Evolutionary conservation across 78 protist genomes (phyloP).

Genomic region (Emiliania huxleyi): DNA sequence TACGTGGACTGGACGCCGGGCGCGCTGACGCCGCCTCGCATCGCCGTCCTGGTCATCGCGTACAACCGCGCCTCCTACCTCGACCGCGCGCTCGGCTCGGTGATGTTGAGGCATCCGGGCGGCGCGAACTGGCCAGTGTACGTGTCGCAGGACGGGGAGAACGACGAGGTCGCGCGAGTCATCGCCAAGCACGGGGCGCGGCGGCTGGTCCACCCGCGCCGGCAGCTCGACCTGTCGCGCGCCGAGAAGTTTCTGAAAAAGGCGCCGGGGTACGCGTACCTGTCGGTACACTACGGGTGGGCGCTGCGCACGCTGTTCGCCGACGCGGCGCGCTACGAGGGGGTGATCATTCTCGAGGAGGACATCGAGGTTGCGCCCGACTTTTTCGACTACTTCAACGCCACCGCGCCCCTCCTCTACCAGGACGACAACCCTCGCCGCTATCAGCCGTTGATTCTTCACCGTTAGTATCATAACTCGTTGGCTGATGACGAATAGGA

Average conservation of each 20-base stretch:
- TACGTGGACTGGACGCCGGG: no score
- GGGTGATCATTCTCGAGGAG: slow-evolving; percentile 55
- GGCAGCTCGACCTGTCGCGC: background rate
- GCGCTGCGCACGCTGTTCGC: slow-evolving; percentile 47
- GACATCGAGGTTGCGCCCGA: slow-evolving; percentile 66
- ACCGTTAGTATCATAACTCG: no score
- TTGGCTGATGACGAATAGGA: no score
- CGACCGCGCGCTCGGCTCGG: slow-evolving; percentile 7
- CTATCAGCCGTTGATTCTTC: no score
- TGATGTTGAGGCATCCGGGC: background rate
- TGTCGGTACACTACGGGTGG: slow-evolving; percentile 55
- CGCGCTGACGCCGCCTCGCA: background rate
- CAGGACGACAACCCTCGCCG: no score
- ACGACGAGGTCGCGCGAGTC: background rate
- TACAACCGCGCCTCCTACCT: slow-evolving; percentile 47
- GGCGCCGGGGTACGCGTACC: slow-evolving; percentile 5
- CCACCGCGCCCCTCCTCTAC: no score
- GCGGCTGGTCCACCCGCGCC: background rate
- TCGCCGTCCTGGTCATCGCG: slow-evolving; percentile 32
- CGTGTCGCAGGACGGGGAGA: slow-evolving; percentile 25
- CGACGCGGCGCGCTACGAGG: background rate
- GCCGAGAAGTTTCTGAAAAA: background rate
- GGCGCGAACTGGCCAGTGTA: background rate
- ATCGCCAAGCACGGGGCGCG: background rate
- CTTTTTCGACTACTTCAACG: slow-evolving; percentile 72